These are phyloP conservation scores for Sideroxylon spinosum DNA, from an alignment of 179 eudicot species.

Conservation along the genomic window DNA sequence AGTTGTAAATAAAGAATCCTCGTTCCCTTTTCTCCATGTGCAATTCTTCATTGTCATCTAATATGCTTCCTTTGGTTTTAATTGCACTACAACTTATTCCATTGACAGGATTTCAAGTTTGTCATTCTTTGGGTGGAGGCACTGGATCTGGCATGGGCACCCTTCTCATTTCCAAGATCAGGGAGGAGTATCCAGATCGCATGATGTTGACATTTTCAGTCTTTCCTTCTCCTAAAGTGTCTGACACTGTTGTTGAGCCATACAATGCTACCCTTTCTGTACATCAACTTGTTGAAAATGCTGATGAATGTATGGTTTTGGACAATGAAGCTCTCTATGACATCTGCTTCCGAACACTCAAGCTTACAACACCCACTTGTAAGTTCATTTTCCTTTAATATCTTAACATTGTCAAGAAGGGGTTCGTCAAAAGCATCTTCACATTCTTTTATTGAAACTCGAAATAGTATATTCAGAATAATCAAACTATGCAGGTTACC, in stretches of 20 bases:
- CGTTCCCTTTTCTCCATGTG: too few relatives aligned
- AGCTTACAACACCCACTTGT: conserved; percentile 13
- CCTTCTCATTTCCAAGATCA: conserved; percentile 13
- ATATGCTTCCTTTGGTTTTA: not conserved
- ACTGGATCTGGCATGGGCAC: conserved; percentile 17
- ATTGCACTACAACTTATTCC: not conserved
- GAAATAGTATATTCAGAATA: too few relatives aligned
- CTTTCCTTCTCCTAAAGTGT: conserved; percentile 11
- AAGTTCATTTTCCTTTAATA: not conserved
- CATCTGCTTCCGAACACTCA: conserved; percentile 14
- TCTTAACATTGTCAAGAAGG: too few relatives aligned
- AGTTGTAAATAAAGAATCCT: too few relatives aligned
- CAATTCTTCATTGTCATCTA: too few relatives aligned
- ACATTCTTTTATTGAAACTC: too few relatives aligned
- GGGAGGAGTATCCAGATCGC: conserved; percentile 15
- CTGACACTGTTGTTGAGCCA: conserved; percentile 14
- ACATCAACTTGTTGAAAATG: conserved; percentile 15
- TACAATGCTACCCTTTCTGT: conserved; percentile 16
- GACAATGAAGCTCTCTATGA: conserved; percentile 16
- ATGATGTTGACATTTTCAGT: conserved; percentile 16
- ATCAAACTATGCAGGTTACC: too few relatives aligned
- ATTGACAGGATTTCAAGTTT: conserved; percentile 14
- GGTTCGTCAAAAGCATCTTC: too few relatives aligned
- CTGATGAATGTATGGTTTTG: conserved; percentile 16
- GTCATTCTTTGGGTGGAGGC: conserved; percentile 17